Evolutionary conservation across 495 filamentous ascomycete genomes (phyloP), one percentile per base, ranked within the genome.

Genomic region (Hypoxylon perforatum): DNA sequence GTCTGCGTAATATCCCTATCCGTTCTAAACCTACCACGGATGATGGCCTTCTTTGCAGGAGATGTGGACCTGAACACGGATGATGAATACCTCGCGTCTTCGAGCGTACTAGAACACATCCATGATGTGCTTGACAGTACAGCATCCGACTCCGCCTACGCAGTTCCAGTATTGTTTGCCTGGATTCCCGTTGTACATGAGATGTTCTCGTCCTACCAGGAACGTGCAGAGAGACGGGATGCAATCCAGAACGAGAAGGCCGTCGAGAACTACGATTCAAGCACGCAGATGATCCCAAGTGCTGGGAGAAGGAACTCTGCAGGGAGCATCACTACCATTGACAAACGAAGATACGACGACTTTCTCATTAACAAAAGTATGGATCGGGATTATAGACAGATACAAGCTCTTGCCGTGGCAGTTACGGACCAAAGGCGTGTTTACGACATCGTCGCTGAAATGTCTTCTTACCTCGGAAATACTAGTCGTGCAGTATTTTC

Each of bases 151-250:
- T 61, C 80, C 9, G 68, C 58, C 18, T 82, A 83, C 17, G 88
- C 88, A 2, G 87, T 83, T 50, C 91, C 91, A 10, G 86, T 89
- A 21, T 81, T 89, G 21, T 90, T 93, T 54, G 85, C 91, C 8
- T 97, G 92, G 93, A 85, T 87, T 9, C 75, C 93, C 48, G 83
- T 96, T 17, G 75, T 92, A n/a, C 82, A 92, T 63, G 83, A 83
- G 6, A 85, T 93, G 80, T 82, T 83, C 69, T 77, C 88, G 30
- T 78, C 82, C 2, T 89, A 87, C 47, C 77, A 85, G 28, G 78
- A 78, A 44, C 80, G 87, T 36, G 85, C 82, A 45, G 85, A 91
- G 47, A 80, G 76, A 28, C 80, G 85, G 54, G 90, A 91, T 63
- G 52, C 85, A n/a, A 78, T 86, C 41, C 87, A 89, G 63, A 87